These are phyloP conservation scores for Metschnikowia peoriensis DNA, from an alignment of 805 yeast genomes.

Conservation along the genomic window DNA sequence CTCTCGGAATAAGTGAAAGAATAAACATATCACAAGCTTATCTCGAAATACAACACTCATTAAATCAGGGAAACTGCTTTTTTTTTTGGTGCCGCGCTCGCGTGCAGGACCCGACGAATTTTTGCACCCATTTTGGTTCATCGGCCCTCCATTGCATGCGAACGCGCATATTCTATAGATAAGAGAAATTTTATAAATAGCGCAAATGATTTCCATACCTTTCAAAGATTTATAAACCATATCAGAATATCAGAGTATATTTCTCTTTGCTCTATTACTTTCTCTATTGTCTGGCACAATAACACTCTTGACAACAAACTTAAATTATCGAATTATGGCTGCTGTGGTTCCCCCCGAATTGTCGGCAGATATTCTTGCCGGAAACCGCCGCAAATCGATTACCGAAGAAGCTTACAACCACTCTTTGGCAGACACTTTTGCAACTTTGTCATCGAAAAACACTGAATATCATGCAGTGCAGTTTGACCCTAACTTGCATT, in stretches of 20 bases:
- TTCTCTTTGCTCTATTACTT: background rate
- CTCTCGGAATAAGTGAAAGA: no score
- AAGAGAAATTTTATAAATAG: background rate
- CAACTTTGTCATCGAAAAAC: slow-evolving; percentile 7
- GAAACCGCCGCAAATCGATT: slow-evolving; percentile 37
- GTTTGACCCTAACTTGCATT: slow-evolving; percentile 39
- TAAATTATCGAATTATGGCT: background rate
- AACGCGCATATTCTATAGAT: slow-evolving; percentile 7
- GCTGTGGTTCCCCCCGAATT: slow-evolving; percentile 25
- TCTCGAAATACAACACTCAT: background rate
- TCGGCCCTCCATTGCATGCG: slow-evolving; percentile 3
- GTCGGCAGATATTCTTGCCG: slow-evolving; percentile 31
- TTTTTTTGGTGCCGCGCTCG: background rate
- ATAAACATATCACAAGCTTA: no score
- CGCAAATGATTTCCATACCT: background rate
- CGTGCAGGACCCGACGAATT: slow-evolving; percentile 12
- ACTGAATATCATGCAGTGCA: slow-evolving; percentile 10
- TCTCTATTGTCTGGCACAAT: no score
- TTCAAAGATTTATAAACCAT: no score
- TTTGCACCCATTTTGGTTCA: slow-evolving; percentile 21
- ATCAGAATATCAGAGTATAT: background rate
- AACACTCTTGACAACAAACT: no score
- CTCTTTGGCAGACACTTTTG: slow-evolving; percentile 12
- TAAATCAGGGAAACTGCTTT: background rate
- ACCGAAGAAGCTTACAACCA: slow-evolving; percentile 29